Percentiles rank a stretch among this genome's conserved stretches.
Evolutionary conservation across 2,329 filamentous ascomycete species (phyloP).

Genomic region (Penicillium corylophilum): DNA sequence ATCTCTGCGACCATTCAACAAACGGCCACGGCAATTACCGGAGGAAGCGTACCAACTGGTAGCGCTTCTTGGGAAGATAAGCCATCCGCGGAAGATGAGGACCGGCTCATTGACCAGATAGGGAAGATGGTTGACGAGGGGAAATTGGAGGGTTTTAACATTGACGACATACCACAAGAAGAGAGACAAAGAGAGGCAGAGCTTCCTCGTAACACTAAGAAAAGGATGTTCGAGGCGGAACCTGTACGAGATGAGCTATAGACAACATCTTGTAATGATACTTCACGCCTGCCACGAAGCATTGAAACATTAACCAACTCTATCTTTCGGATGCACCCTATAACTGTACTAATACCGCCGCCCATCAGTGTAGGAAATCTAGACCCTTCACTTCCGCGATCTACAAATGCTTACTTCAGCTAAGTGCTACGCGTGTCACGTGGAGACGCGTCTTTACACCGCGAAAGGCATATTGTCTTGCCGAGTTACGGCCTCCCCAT

Average conservation of each 20-base stretch:
- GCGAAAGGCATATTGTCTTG: conserved; percentile 15
- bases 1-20: conserved; percentile 23
- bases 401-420: background rate
- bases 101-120: conserved; percentile 44
- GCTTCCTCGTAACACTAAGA: conserved; percentile 47
- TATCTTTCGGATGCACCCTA: background rate
- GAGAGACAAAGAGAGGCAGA: conserved; percentile 38
- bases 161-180: conserved; percentile 38
- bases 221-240: conserved; percentile 49
- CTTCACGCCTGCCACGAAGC: conserved; percentile 6
- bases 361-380: background rate
- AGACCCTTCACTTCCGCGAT: no score
- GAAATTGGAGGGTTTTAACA: conserved; percentile 26
- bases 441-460: conserved; percentile 33
- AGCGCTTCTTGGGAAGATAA: conserved; percentile 23
- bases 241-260: conserved; percentile 41
- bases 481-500: conserved; percentile 9
- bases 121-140: conserved; percentile 37
- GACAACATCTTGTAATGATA: conserved; percentile 19
- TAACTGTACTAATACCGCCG: background rate
- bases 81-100: conserved; percentile 25
- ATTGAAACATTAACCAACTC: background rate
- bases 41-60: conserved; percentile 9
- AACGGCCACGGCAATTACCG: conserved; percentile 19
- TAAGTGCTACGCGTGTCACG: conserved; percentile 35